phyloP scores from a whole-genome alignment of 495 filamentous ascomycete species.

The Penicillium salamii region DNA sequence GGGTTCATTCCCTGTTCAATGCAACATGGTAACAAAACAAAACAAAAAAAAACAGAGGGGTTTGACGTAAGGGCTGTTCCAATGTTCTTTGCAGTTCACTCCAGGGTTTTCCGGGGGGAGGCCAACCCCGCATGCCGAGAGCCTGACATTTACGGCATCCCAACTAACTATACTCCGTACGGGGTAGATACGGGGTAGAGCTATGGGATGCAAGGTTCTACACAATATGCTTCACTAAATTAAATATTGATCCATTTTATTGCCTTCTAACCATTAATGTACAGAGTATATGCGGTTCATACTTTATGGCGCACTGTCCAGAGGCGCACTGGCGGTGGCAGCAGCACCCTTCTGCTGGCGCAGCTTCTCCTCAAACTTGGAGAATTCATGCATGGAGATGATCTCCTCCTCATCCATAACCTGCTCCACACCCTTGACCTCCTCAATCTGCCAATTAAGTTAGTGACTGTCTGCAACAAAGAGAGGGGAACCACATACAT shows the following conservation, averaged over 20 bases:
- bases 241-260: too few species aligned
- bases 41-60: background rate
- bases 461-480: constrained; percentile 22
- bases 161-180: too few species aligned
- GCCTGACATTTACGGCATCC: too few species aligned
- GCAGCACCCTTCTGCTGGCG: constrained; percentile 66
- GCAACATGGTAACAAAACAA: background rate
- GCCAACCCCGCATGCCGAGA: too few species aligned
- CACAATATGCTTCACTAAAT: too few species aligned
- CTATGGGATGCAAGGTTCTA: too few species aligned
- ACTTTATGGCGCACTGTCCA: constrained; percentile 56
- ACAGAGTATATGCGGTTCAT: background rate
- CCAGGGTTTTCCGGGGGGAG: too few species aligned
- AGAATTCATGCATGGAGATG: constrained; percentile 84
- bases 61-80: background rate
- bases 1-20: constrained; percentile 3
- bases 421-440: constrained; percentile 90
- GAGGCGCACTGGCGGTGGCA: constrained; percentile 55
- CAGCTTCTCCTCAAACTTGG: constrained; percentile 94
- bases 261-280: constrained; percentile 3
- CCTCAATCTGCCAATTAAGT: constrained; percentile 69
- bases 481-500: constrained; percentile 44
- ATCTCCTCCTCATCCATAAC: constrained; percentile 91
- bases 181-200: too few species aligned
- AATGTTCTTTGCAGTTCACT: background rate